Evolutionary conservation across 768 basidiomycete species (phyloP).

Genomic region (Tephrocybe rancida): DNA sequence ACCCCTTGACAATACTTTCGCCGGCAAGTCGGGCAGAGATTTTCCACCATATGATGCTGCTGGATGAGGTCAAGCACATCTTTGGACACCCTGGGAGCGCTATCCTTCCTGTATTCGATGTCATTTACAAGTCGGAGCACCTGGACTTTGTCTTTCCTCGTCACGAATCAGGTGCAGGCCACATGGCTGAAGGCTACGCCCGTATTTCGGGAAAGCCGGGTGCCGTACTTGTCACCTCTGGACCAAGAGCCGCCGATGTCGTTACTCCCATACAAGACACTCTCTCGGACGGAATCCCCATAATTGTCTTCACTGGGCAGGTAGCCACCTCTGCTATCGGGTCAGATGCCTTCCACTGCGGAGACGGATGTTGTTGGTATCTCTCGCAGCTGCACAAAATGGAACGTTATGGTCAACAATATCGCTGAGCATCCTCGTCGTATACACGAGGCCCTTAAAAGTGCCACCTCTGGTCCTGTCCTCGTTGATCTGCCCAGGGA

Average conservation of each 20-base stretch:
- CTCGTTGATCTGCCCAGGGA: too few relatives aligned
- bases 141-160: slow-evolving; percentile 95
- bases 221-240: slow-evolving; percentile 96
- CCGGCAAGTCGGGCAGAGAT: slow-evolving; percentile 98
- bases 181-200: slow-evolving; percentile 99
- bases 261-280: slow-evolving; percentile 99
- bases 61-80: slow-evolving; percentile 93
- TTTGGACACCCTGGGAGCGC: slow-evolving; percentile 99
- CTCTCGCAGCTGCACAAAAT: slow-evolving; percentile 96
- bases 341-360: slow-evolving; percentile 97
- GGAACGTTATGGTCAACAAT: slow-evolving; percentile 99
- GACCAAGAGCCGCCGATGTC: slow-evolving; percentile 97
- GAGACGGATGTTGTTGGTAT: slow-evolving; percentile 98
- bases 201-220: slow-evolving; percentile 97
- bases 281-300: slow-evolving; percentile 88
- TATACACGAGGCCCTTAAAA: slow-evolving; percentile 99
- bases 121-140: slow-evolving; percentile 94
- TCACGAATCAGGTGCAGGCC: slow-evolving; percentile 97
- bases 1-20: slow-evolving; percentile 79
- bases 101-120: slow-evolving; percentile 99
- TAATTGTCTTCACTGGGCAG: slow-evolving; percentile 96
- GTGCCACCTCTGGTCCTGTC: slow-evolving; percentile 96
- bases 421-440: slow-evolving; percentile 91
- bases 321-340: slow-evolving; percentile 99
- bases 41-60: slow-evolving; percentile 99